Conservation (phyloP, 345 rosid genomes). For the sweet orange (Citrus sinensis) region DNA sequence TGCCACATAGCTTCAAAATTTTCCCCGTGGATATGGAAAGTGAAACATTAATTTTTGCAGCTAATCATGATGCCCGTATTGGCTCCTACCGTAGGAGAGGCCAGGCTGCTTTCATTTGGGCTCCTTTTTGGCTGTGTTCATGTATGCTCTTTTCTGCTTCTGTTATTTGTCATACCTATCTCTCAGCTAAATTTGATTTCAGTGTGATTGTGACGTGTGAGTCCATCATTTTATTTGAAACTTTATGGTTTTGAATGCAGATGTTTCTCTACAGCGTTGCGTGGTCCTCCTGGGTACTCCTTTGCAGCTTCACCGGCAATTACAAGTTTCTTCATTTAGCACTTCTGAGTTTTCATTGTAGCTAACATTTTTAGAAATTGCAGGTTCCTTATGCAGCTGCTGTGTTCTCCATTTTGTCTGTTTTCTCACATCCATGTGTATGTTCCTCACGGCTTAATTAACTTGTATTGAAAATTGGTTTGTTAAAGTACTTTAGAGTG, state of each 20-base stretch:
- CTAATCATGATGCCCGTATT: constrained; percentile 74
- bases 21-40: constrained; percentile 10
- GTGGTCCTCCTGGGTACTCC: constrained; percentile 78
- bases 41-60: constrained; percentile 35
- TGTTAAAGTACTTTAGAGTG: not conserved
- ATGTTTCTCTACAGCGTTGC: constrained; percentile 75
- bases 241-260: constrained; percentile 40
- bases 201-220: not conserved
- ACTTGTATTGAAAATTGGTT: not conserved
- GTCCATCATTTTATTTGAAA: not conserved
- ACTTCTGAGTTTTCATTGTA: not conserved
- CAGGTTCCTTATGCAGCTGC: constrained; percentile 89
- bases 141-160: constrained; percentile 36
- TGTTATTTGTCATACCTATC: not conserved
- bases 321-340: not conserved
- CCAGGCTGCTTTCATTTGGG: constrained; percentile 67
- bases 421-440: constrained; percentile 77
- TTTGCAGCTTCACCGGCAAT: constrained; percentile 9
- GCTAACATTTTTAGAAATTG: constrained; percentile 22
- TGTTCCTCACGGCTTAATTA: constrained; percentile 28
- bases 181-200: not conserved
- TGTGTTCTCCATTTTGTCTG: constrained; percentile 48
- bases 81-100: constrained; percentile 72
- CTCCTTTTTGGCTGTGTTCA: constrained; percentile 69
- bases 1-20: not conserved